Percentiles rank a stretch among this genome's conserved stretches.
phyloP scores from a whole-genome alignment of 192 early-diverging fungal species.

The Podochytrium sp. region DNA sequence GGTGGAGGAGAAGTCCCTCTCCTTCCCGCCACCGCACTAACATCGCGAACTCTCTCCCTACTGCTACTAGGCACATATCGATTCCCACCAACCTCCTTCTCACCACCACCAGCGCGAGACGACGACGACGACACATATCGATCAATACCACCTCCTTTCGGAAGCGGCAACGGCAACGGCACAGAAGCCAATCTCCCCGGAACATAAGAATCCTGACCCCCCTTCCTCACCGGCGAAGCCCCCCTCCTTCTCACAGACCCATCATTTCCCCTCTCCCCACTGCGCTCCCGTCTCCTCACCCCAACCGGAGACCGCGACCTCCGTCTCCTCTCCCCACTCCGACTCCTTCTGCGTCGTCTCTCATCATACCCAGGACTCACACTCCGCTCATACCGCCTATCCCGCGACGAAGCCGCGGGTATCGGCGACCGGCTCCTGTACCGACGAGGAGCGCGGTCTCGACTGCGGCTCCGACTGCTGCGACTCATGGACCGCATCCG shows the following conservation, averaged over 20 bases:
- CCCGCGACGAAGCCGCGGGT: too few species aligned
- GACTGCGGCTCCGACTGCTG: conserved; percentile 24
- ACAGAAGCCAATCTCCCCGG: not conserved
- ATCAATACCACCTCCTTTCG: not conserved
- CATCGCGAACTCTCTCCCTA: too few species aligned
- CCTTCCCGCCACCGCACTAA: too few species aligned
- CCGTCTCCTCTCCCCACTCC: not conserved
- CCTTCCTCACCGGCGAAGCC: not conserved
- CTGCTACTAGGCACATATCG: too few species aligned
- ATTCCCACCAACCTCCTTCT: not conserved
- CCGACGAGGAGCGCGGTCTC: too few species aligned
- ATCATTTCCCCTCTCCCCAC: not conserved
- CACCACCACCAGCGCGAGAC: not conserved
- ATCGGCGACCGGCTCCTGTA: too few species aligned
- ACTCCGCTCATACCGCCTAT: not conserved
- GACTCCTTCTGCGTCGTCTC: not conserved
- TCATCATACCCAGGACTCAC: not conserved
- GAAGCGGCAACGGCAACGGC: not conserved
- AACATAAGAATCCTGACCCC: not conserved
- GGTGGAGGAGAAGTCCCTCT: too few species aligned
- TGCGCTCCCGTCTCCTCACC: not conserved
- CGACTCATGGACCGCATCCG: not conserved
- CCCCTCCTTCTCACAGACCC: not conserved
- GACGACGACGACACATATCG: not conserved
- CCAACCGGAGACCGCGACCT: not conserved